These are phyloP conservation scores for Aspergillus felis DNA, from an alignment of 2,329 filamentous ascomycete genomes.

Conservation along the genomic window DNA sequence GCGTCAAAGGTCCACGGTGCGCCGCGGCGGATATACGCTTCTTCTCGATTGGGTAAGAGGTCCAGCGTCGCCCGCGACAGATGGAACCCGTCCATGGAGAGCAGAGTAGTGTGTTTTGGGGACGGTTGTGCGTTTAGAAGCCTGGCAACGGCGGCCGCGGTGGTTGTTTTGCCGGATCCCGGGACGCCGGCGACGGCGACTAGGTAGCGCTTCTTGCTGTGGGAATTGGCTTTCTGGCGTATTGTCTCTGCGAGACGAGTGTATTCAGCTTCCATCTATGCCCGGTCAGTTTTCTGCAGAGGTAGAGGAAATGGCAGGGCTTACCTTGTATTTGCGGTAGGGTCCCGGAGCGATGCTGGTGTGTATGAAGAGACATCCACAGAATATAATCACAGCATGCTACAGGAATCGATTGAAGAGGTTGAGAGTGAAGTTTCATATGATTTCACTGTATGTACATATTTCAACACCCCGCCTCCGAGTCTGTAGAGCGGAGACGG, in stretches of 20 bases:
- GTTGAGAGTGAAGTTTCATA: not conserved
- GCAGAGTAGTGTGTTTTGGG: slow-evolving; percentile 12
- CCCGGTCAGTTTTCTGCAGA: not conserved
- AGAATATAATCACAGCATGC: not conserved
- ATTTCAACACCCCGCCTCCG: not conserved
- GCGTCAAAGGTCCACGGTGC: slow-evolving; percentile 39
- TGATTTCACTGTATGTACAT: not conserved
- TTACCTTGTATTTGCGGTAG: slow-evolving; percentile 1
- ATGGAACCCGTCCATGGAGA: slow-evolving; percentile 41
- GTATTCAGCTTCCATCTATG: slow-evolving; percentile 22
- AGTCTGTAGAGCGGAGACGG: slow-evolving; percentile 8
- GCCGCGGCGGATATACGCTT: slow-evolving; percentile 34
- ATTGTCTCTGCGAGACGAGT: slow-evolving; percentile 15
- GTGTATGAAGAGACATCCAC: not conserved
- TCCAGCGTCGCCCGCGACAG: slow-evolving; percentile 27
- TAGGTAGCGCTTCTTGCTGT: slow-evolving; percentile 17
- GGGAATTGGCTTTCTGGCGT: slow-evolving; percentile 11
- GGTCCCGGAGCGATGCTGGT: not conserved
- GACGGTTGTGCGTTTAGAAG: slow-evolving; percentile 18
- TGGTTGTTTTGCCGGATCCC: slow-evolving; percentile 35
- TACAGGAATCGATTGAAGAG: not conserved
- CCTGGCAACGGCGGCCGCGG: slow-evolving; percentile 24
- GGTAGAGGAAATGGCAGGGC: not conserved
- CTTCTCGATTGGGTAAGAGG: slow-evolving; percentile 27
- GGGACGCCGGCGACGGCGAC: slow-evolving; percentile 30